These are phyloP conservation scores for Tolypocladium sp. DNA, from an alignment of 2,329 filamentous ascomycete genomes.

Conservation along the genomic window DNA sequence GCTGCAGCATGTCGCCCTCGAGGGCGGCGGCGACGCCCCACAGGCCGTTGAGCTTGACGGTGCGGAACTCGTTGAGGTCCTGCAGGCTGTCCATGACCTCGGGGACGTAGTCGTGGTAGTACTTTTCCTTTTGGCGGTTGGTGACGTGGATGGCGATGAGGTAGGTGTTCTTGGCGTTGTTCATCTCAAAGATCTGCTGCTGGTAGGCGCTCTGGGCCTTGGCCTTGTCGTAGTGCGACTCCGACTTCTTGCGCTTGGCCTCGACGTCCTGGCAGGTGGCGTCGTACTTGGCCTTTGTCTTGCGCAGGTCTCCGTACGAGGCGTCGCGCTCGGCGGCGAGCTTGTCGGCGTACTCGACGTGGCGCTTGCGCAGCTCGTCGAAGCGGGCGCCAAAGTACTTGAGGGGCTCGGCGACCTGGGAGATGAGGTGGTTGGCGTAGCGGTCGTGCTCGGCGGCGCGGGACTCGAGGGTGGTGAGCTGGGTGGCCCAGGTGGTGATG, in stretches of 20 bases:
- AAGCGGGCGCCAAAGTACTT: slow-evolving; percentile 66
- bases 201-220: slow-evolving; percentile 90
- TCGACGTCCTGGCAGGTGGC: slow-evolving; percentile 89
- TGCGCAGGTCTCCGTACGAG: slow-evolving; percentile 77
- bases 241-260: slow-evolving; percentile 86
- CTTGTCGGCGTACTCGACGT: slow-evolving; percentile 80
- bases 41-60: slow-evolving; percentile 71
- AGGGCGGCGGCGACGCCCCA: slow-evolving; percentile 76
- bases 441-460: slow-evolving; percentile 83
- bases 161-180: slow-evolving; percentile 98
- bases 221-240: slow-evolving; percentile 85
- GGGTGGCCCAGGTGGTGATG: slow-evolving; percentile 92
- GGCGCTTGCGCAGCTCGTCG: slow-evolving; percentile 86
- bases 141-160: slow-evolving; percentile 92
- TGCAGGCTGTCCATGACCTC: slow-evolving; percentile 90
- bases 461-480: slow-evolving; percentile 81
- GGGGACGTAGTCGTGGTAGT: slow-evolving; percentile 94
- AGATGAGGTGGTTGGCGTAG: slow-evolving; percentile 69
- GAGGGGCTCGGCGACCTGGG: slow-evolving; percentile 77
- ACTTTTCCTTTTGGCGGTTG: slow-evolving; percentile 94
- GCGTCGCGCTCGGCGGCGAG: slow-evolving; percentile 82
- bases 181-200: slow-evolving; percentile 89
- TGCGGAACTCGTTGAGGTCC: slow-evolving; percentile 84
- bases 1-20: slow-evolving; percentile 68
- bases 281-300: slow-evolving; percentile 90